These are phyloP conservation scores for Elaeis oleifera DNA, from an alignment of 202 grass and related monocot species.

Conservation along the genomic window DNA sequence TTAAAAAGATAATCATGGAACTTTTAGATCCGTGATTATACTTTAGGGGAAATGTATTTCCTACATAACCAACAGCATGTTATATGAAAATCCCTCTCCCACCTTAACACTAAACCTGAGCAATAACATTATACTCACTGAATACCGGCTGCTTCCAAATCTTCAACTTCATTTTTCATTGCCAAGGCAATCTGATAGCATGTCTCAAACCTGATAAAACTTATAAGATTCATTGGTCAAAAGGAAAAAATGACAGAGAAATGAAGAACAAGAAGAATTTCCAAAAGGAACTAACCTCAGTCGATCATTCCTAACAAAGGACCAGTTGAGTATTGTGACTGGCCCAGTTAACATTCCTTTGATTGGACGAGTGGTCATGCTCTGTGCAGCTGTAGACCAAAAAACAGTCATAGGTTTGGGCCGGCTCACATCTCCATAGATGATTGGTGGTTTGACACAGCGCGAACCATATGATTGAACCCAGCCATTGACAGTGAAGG, in stretches of 20 bases:
- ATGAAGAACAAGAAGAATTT: no score
- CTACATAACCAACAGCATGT: no score
- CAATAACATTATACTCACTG: constrained; percentile 22
- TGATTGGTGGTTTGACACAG: constrained; percentile 29
- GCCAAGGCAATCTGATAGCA: constrained; percentile 98
- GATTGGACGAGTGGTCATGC: constrained; percentile 88
- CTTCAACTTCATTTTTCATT: constrained; percentile 96
- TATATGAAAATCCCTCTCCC: no score
- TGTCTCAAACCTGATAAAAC: constrained; percentile 59
- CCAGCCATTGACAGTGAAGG: constrained; percentile 30
- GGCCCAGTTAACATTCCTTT: constrained; percentile 97
- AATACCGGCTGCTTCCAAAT: constrained; percentile 87
- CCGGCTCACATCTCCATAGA: constrained; percentile 24
- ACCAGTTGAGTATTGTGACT: constrained; percentile 99
- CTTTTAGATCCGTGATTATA: no score
- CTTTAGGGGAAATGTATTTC: no score
- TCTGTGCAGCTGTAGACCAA: constrained; percentile 75
- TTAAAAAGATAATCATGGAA: no score
- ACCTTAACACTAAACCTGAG: no score
- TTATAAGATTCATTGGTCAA: not conserved
- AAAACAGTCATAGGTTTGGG: constrained; percentile 87
- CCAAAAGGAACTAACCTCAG: constrained; percentile 42
- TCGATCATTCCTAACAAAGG: constrained; percentile 93
- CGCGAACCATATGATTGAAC: constrained; percentile 30
- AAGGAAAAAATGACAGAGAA: no score